Evolutionary conservation across 2,329 filamentous ascomycete genomes (phyloP), one percentile per base, ranked within the genome.

Genomic region (Hypoxylon sp.): DNA sequence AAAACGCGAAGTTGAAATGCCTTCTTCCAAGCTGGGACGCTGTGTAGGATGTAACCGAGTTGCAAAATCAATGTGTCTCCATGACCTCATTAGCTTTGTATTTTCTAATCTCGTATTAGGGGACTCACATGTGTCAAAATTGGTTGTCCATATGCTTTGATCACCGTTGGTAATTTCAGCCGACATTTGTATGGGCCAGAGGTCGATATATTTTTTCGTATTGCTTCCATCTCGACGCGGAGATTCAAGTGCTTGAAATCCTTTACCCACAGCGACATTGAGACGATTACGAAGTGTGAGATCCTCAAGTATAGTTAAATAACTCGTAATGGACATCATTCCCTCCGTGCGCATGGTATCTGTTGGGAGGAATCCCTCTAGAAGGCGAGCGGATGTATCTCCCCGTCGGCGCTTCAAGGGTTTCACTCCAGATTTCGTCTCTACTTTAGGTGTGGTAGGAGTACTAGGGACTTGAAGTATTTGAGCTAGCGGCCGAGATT

Each of bases 181-280:
- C 5, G 93, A 95, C 93, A 97, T 97, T 72, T 97, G 94, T 58
- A 97, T 96, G 0, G 93, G 93, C 93, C 93, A 97, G 3, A 97
- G 81, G 75, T 97, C 93, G 67, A 97, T 93, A 74, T 91, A 95
- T 74, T 89, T 92, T 76, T 95, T 95, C 3, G 82, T 83, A 58
- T 90, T 88, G 17, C 77, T 75, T 3, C 84, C 85, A 41, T 88
- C 83, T 0, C 83, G 78, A 19, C 87, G 84, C 0, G 93, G 93
- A 0, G 93, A 87, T 74, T 96, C 91, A 1, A 97, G 82, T 1
- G 87, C 81, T 57, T 93, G 89, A 70, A 97, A 97, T 0, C 93
- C 93, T 75, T 92, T 93, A 0, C 91, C 93, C 41, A 97, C 86
- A 1, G 93, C 93, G 25, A 97, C 92, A 73, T 97, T 97, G 63